Base-by-base conservation (phyloP, 2,329 filamentous ascomycete genomes). In the Apiospora koreana region DNA sequence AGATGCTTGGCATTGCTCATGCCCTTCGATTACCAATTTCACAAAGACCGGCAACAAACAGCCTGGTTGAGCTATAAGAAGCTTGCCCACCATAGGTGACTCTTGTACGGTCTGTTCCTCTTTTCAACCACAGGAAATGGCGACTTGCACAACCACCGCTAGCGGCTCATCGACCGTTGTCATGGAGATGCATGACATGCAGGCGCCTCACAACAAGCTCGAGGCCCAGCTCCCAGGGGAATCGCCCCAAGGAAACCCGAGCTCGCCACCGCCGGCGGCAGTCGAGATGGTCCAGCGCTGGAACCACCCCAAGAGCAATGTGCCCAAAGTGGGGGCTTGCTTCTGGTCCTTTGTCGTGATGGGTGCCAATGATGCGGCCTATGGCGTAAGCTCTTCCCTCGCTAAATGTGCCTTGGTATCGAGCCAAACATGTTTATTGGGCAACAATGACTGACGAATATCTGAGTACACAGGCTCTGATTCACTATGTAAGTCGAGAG, bases 261-360 rank as follows among this genome's bases (percentile, higher is more conserved):
- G 50, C 50, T 58, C 74, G n/a, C 70, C 72, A 31, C 73, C 77
- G n/a, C 71, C 35, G 50, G 71, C 72, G n/a, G 70, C 74, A 10
- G 28, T 72, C 9, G 74, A 76, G n/a, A 72, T 73, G n/a, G 72
- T 76, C n/a, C 77, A 87, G 76, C 81, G 79, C 71, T 87, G 82
- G 88, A 88, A 85, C 73, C 79, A 82, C 72, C 84, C 87, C 64
- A 82, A 79, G 16, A 78, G 78, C 2, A 90, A 88, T 70, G 79
- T 83, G 2, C 80, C 81, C 72, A 84, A 85, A 12, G 80, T 88
- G 0, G 79, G 82, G 1, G 83, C 88, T 0, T 85, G 86, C 0
- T 90, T 90, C 77, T 89, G 84, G 81, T 85, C 84, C 8, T 88
- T 91, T 71, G 75, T 88, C 6, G 84, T 88, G 1, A 86, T 88